Base-by-base conservation (phyloP, 2,329 filamentous ascomycete genomes). In the Neonectria coccinea region DNA sequence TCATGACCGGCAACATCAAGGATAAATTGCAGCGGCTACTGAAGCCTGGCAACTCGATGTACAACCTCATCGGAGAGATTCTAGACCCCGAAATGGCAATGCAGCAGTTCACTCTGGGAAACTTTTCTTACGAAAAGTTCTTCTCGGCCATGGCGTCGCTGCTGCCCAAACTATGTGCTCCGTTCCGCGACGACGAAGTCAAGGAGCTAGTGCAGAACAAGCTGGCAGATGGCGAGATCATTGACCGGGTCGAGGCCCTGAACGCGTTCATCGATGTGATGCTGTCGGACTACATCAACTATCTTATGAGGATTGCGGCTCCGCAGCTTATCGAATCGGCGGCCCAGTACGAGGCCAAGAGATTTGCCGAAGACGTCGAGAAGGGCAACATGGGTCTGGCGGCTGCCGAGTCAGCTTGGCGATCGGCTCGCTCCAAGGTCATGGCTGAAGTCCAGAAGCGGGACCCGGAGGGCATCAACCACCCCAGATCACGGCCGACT, bases 271-370 rank as follows among this genome's bases (percentile, higher is more conserved):
- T 94, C 60, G 91, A 96, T 72, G 81, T 91, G 39, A 90, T 95
- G 80, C 87, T 92, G 25, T 88, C 93, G 63, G 92, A 96, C 73
- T 94, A 94, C 73, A 90, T 92, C 64, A 96, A 96, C 75, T 95
- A 93, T 74, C 84, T 94, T 71, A 82, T 96, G 54, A 88, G 89
- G 76, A 86, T 91, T 29, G 89, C 89, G 0, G 91, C 91, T 2
- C 91, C 91, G 0, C 87, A 88, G 6, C 84, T 96, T 56, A 88
- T 93, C 58, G 87, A 90, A 67, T 89, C 92, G 67, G 89, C 91
- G 2, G 81, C 89, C 1, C 85, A 88, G 16, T 95, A 95, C 75
- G 92, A 96, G 74, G 85, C 88, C n/a, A 89, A 89, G 68, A 84
- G 85, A 42, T 96, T 96, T 71, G 82, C 86, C 1, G 84, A 90